A percentile compares a stretch with the other conserved stretches of the same genome.
Evolutionary conservation across 2,329 filamentous ascomycete genomes (phyloP).

Genomic region (Domatiomyces catenatus): DNA sequence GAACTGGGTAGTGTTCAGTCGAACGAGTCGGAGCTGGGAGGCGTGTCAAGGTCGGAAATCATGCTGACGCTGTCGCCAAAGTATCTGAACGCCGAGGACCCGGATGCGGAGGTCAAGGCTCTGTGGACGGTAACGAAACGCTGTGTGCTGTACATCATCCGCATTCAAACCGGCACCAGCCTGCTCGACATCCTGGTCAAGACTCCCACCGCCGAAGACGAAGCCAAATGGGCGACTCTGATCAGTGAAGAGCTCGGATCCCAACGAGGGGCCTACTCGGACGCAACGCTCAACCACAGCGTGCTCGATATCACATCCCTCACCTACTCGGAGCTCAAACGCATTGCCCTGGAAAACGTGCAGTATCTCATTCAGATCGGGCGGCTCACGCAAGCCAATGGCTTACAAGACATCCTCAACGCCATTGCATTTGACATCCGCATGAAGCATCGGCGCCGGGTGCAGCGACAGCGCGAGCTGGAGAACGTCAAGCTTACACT

Average conservation of each 20-base stretch:
- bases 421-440: conserved; percentile 93
- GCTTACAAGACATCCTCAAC: conserved; percentile 96
- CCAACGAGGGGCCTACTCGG: conserved; percentile 75
- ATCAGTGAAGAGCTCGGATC: conserved; percentile 65
- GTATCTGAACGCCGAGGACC: conserved; percentile 78
- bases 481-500: conserved; percentile 43
- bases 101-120: conserved; percentile 78
- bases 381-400: conserved; percentile 70
- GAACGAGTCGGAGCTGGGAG: conserved; percentile 85
- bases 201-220: conserved; percentile 72
- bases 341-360: conserved; percentile 84
- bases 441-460: conserved; percentile 82
- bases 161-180: conserved; percentile 79
- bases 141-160: conserved; percentile 93
- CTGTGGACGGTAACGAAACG: conserved; percentile 98
- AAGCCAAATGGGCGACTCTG: conserved; percentile 69
- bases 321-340: conserved; percentile 83
- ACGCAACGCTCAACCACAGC: conserved; percentile 42
- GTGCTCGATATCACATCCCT: conserved; percentile 80
- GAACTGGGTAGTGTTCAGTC: conserved; percentile 92
- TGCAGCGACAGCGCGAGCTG: conserved; percentile 81
- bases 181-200: conserved; percentile 93
- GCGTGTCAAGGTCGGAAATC: conserved; percentile 74
- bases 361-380: conserved; percentile 74
- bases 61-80: conserved; percentile 81